Base-by-base conservation (phyloP, 164 flowering plant genomes). In the Piper betle region DNA sequence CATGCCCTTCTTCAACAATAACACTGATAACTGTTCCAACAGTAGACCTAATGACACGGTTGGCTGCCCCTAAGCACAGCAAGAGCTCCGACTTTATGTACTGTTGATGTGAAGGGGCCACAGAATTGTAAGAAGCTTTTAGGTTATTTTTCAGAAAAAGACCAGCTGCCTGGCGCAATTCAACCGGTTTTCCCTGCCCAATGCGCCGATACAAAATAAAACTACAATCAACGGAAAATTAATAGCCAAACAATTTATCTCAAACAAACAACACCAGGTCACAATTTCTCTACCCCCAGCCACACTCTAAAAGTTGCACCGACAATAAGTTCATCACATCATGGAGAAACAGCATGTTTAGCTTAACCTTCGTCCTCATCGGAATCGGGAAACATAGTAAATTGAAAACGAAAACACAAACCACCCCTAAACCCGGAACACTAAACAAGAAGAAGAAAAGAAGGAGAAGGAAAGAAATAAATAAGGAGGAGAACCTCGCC, bases 121-220 rank as follows among this genome's bases (percentile, higher is more conserved):
- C 71, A 15, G 82, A 72, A 57, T 78, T 80, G 67, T 76, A 88
- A 33, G 82, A 77, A 60, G 62, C 76, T 69, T 82, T 81, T 6
- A 94, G 79, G 73, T 91, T 94, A 68, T 94, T 94, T 62, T 94
- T 94, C 72, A 94, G 65, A 60, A 91, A 83, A 64, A 94, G 70
- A 33, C 99, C 99, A 64, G 99, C 96, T 60, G 99, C 99, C 73
- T 94, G 99, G 52, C 99, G 82, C 66, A 88, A 68, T 74, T 91
- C 99, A 66, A 86, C 84, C 37, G 91, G 69, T 65, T 78, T 80
- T 12, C 88, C 89, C 99, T 94, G 84, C 67, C 70, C 46, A 62
- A 54, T 11, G 37, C 62, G n/a, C 38, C 54, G 65, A 59, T 53
- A 17, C 16, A 39, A 63, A n/a, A n/a, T n/a, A n/a, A n/a, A n/a